phyloP scores from a whole-genome alignment of 176 grass and related monocot species.

The Phoenix roebelenii region DNA sequence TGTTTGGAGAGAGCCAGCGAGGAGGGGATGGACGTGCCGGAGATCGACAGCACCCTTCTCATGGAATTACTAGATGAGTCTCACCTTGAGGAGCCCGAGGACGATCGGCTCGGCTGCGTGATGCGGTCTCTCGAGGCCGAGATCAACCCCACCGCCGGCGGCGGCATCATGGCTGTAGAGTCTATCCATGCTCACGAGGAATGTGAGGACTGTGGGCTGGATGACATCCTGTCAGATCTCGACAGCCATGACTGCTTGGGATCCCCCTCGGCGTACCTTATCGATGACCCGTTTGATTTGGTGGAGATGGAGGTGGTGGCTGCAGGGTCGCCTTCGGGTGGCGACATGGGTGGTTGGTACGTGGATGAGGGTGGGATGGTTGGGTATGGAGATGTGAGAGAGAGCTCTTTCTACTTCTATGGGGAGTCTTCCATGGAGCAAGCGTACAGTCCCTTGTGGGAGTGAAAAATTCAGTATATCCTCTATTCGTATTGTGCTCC shows the following conservation, averaged over 20 bases:
- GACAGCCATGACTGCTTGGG: slow-evolving; percentile 11
- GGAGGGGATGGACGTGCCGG: slow-evolving; percentile 20
- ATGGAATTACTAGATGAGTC: slow-evolving; percentile 38
- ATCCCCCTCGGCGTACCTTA: slow-evolving; percentile 11
- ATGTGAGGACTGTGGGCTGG: slow-evolving; percentile 66
- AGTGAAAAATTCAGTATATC: neutral
- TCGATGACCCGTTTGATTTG: slow-evolving; percentile 26
- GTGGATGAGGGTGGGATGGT: slow-evolving; percentile 29
- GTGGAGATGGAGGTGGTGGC: slow-evolving; percentile 26
- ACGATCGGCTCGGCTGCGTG: slow-evolving; percentile 5
- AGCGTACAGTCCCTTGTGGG: slow-evolving; percentile 34
- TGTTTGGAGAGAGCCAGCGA: neutral
- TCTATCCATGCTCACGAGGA: slow-evolving; percentile 23
- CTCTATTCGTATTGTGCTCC: too few species aligned
- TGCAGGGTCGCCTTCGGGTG: slow-evolving; percentile 6
- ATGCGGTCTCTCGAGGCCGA: slow-evolving; percentile 16
- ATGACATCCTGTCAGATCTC: slow-evolving; percentile 36
- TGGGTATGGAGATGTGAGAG: slow-evolving; percentile 14
- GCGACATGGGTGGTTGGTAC: slow-evolving; percentile 40
- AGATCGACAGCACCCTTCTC: slow-evolving; percentile 37
- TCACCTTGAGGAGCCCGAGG: neutral
- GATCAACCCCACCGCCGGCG: neutral
- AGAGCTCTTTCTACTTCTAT: slow-evolving; percentile 15
- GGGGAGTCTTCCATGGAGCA: slow-evolving; percentile 28
- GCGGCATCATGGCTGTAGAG: slow-evolving; percentile 2